These are phyloP conservation scores for Lasiodiplodia sp. DNA, from an alignment of 2,329 filamentous ascomycete species.

Conservation along the genomic window DNA sequence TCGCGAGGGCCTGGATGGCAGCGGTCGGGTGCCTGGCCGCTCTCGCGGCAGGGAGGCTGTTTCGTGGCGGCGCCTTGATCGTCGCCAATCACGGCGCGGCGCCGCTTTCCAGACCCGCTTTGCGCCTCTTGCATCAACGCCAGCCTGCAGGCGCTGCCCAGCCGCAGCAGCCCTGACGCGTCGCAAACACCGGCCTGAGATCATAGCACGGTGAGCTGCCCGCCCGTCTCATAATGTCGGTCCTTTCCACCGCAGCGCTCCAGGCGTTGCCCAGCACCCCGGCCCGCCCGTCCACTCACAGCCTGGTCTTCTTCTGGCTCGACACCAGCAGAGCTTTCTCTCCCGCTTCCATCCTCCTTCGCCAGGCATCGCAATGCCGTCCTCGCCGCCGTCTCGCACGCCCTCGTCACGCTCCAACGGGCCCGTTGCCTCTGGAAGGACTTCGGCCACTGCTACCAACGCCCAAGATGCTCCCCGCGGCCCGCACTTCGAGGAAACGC, in stretches of 20 bases:
- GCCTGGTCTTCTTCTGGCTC: conserved; percentile 13
- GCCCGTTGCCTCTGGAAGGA: conserved; percentile 10
- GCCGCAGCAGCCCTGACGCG: conserved; percentile 26
- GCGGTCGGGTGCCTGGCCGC: conserved; percentile 20
- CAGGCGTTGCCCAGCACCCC: conserved; percentile 5
- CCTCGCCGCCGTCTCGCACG: conserved; percentile 19
- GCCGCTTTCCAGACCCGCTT: conserved; percentile 12
- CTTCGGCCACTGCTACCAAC: conserved; percentile 1
- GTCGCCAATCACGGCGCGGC: conserved; percentile 14
- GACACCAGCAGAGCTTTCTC: conserved; percentile 18
- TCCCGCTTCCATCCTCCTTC: conserved; percentile 2
- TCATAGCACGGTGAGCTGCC: conserved; percentile 25
- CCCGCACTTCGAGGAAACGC: conserved; percentile 21
- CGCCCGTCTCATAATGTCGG: conserved; percentile 29
- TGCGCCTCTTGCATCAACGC: conserved; percentile 31
- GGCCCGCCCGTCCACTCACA: conserved; percentile 5
- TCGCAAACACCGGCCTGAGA: conserved; percentile 24
- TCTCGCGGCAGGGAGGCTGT: conserved; percentile 19
- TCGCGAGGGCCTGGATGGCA: conserved; percentile 15
- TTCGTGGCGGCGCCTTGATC: conserved; percentile 25
- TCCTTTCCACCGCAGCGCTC: conserved; percentile 22
- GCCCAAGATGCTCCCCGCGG: conserved; percentile 12
- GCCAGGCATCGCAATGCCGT: conserved; percentile 19
- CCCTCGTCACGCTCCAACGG: conserved; percentile 8
- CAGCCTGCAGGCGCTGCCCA: conserved; percentile 23